Conservation (phyloP, 768 basidiomycete genomes). For the Kwoniella mangroviensis region DNA sequence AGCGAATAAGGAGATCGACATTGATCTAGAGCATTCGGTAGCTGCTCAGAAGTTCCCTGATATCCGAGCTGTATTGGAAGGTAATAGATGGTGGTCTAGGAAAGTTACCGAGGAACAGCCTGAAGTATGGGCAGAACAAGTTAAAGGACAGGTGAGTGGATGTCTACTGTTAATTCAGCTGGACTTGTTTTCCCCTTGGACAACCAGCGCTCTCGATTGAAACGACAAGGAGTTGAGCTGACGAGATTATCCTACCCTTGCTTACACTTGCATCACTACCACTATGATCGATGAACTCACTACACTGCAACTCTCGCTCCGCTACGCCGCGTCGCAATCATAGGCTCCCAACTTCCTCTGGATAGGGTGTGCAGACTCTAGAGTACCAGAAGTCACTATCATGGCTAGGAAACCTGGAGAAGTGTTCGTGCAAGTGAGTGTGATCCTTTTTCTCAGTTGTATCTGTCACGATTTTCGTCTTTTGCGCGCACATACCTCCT, state of each 20-base stretch:
- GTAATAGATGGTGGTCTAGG: constrained; percentile 73
- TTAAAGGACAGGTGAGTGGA: constrained; percentile 68
- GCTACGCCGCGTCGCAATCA: neutral
- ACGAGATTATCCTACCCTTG: neutral
- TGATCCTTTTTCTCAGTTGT: neutral
- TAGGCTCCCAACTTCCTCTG: constrained; percentile 54
- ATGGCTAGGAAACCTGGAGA: constrained; percentile 67
- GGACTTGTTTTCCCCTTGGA: too few relatives aligned
- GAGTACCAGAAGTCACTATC: constrained; percentile 76
- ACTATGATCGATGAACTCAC: neutral
- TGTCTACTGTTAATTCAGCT: too few relatives aligned
- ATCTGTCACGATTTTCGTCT: too few relatives aligned
- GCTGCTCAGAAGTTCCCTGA: constrained; percentile 46
- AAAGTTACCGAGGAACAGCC: constrained; percentile 66
- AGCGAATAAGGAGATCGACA: constrained; percentile 24
- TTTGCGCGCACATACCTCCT: too few relatives aligned
- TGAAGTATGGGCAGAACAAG: constrained; percentile 67
- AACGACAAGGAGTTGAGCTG: constrained; percentile 30
- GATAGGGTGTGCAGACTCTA: constrained; percentile 69
- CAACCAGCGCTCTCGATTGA: too few relatives aligned
- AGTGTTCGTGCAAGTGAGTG: constrained; percentile 64
- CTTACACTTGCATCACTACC: neutral
- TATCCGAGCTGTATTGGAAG: constrained; percentile 59
- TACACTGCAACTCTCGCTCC: neutral
- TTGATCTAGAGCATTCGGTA: constrained; percentile 26